Evolutionary conservation across 192 early-diverging fungal species (phyloP).

Genomic region (Backusella morwellensis): DNA sequence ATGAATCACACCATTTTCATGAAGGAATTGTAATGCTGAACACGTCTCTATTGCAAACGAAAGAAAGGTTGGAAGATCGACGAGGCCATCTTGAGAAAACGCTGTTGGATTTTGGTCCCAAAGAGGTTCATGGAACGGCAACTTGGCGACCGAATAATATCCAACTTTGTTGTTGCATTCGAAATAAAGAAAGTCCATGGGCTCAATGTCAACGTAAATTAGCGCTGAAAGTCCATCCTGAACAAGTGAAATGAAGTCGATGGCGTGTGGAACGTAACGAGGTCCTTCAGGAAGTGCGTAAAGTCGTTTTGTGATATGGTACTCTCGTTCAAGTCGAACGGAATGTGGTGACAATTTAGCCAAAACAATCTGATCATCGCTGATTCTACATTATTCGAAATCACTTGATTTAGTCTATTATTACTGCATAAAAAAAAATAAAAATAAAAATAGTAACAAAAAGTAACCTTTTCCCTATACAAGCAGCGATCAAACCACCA

Average conservation of each 20-base stretch:
- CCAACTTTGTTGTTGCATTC: background rate
- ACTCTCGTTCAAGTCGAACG: conserved; percentile 20
- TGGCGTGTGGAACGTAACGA: conserved; percentile 4
- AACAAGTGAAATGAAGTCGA: conserved; percentile 19
- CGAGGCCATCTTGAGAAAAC: background rate
- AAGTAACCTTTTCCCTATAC: conserved; percentile 14
- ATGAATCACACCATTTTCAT: conserved; percentile 21
- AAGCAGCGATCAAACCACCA: conserved; percentile 13
- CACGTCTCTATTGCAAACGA: conserved; percentile 16
- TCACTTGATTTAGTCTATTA: background rate
- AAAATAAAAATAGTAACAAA: background rate
- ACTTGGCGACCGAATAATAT: background rate
- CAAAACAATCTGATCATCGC: conserved; percentile 6
- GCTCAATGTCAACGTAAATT: conserved; percentile 12
- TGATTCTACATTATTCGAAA: background rate
- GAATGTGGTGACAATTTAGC: conserved; percentile 24
- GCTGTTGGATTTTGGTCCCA: background rate
- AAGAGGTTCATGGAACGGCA: background rate
- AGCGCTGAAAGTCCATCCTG: conserved; percentile 19
- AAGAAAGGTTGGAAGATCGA: conserved; percentile 5
- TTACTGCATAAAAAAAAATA: background rate
- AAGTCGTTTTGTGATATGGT: conserved; percentile 15
- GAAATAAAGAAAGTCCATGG: conserved; percentile 6
- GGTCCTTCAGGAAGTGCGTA: conserved; percentile 5
- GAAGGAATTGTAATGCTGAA: conserved; percentile 15